Base-by-base conservation (phyloP, 1,284 basidiomycete genomes). In the Xanthoconium separans region DNA sequence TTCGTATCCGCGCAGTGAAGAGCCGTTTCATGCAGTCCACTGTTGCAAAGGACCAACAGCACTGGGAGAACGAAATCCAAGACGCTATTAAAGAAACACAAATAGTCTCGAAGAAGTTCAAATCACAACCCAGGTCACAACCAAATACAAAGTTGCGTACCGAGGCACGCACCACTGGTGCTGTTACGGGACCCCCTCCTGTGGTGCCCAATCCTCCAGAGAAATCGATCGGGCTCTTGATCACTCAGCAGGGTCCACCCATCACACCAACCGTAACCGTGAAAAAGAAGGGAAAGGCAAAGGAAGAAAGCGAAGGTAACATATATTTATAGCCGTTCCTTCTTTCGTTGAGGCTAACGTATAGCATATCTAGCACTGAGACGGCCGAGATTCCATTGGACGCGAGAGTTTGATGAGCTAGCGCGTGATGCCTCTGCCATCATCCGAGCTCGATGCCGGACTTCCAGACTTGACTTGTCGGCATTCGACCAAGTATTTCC, bases 371-470 rank as follows among this genome's bases (percentile, higher is more conserved):
- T 58, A 56, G 59, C 58, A 44, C 72, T 61, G 42, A 71, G 83
- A 34, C 75, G 88, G 37, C 77, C 81, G 58, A 81, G 91, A 50
- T 92, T 91, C 66, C 81, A 84, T 47, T 96, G 93, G 93, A 91
- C 81, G 51, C 72, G 81, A 46, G 90, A 94, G 47, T 93, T 87
- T 57, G 93, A 96, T 58, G 95, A 96, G 57, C 79, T 95, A 30
- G 83, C 88, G 39, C 81, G 89, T 50, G 95, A 98, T 65, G 87
- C 87, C 2, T 87, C 84, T 42, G 89, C 84, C 2, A 87, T 98
- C 59, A 83, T 97, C 51, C 82, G 83, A 58, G 89, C 89, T 16
- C 85, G 95, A 24, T 91, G 88, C 66, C 77, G 84, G 47, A 65
- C 74, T 52, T 70, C 76, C 22, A 81, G 85, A 53, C 75, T 89